Conservation (phyloP, 73 alveolate genomes). For the Tetrahymena thermophila region DNA sequence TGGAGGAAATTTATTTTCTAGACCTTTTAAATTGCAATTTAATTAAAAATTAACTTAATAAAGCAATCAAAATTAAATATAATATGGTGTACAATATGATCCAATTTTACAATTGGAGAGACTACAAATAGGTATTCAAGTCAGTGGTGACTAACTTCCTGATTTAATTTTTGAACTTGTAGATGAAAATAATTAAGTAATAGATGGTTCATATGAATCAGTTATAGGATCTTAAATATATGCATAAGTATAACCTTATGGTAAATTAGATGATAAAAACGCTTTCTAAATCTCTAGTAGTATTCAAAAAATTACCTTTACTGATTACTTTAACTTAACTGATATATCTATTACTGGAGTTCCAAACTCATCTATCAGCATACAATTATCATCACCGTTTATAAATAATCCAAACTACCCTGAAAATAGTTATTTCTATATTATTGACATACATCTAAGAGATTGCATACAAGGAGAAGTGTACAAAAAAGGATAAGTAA, state of each 20-base stretch:
- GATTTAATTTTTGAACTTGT: not conserved
- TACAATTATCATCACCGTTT: not conserved
- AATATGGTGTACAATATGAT: not conserved
- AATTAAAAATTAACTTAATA: not conserved
- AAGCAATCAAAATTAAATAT: not conserved
- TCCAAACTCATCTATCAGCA: not conserved
- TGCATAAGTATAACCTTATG: not conserved
- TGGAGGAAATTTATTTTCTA: not conserved
- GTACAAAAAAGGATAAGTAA: not conserved
- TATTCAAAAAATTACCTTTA: not conserved
- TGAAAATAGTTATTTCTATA: not conserved
- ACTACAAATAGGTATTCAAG: not conserved
- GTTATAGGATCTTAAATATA: not conserved
- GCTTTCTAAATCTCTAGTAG: not conserved
- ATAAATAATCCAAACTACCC: not conserved
- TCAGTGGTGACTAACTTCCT: not conserved
- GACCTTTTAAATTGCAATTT: not conserved
- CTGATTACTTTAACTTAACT: not conserved
- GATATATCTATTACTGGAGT: not conserved
- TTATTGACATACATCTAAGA: not conserved
- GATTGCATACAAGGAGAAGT: not conserved
- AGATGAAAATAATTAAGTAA: not conserved
- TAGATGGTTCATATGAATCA: not conserved
- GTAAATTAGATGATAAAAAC: not conserved
- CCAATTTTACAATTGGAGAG: not conserved